These are phyloP conservation scores for Dicorynia guianensis DNA, from an alignment of 306 rosid genomes.

Conservation along the genomic window DNA sequence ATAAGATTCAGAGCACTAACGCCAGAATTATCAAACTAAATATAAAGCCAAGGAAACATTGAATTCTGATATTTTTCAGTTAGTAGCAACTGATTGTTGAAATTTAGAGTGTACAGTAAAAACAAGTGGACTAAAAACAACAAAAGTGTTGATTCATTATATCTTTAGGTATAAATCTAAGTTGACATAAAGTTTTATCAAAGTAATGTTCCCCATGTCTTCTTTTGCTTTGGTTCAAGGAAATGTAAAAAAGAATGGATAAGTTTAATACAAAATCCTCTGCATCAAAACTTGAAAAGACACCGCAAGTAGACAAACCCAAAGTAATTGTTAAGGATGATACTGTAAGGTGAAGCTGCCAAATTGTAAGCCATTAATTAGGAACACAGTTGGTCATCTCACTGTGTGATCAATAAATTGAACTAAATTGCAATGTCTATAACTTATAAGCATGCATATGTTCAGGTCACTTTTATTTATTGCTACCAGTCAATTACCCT, in stretches of 20 bases:
- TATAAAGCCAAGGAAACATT: background rate
- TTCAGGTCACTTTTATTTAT: background rate
- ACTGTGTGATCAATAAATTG: background rate
- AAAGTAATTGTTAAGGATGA: background rate
- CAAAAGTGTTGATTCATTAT: too few species aligned
- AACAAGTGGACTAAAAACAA: background rate
- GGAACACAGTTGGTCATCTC: background rate
- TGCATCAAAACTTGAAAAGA: background rate
- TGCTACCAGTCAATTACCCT: background rate
- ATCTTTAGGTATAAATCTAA: background rate
- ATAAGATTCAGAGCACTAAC: background rate
- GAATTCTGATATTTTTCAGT: background rate
- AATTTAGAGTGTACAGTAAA: background rate
- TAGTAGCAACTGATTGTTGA: background rate
- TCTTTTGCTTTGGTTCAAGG: background rate
- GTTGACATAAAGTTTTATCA: background rate
- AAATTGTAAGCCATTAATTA: background rate
- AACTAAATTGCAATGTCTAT: background rate
- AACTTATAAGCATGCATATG: background rate
- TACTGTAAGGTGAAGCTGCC: background rate
- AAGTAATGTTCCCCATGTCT: background rate
- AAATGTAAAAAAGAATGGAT: background rate
- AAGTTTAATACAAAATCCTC: background rate
- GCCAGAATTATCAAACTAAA: background rate
- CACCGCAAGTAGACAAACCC: background rate